Conservation (phyloP, 257 asterid species). For the Ophiorrhiza pumila region DNA sequence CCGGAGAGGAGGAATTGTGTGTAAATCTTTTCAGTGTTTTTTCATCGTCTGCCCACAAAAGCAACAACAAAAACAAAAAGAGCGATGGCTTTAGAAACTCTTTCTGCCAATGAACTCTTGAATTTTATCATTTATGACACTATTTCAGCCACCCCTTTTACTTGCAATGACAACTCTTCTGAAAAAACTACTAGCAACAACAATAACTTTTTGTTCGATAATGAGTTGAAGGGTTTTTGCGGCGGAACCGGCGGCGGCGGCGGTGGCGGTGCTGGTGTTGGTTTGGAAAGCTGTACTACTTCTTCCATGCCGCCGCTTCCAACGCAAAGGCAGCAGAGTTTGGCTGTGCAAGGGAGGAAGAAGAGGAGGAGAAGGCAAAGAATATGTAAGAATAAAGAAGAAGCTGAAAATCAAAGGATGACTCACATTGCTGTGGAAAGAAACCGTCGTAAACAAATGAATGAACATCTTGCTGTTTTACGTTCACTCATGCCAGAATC, state of each 20-base stretch:
- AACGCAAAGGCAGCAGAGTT: constrained; percentile 12
- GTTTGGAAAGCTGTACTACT: constrained; percentile 19
- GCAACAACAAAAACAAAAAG: constrained; percentile 17
- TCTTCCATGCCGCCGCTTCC: constrained; percentile 25
- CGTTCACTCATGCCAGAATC: constrained; percentile 97
- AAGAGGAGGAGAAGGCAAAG: constrained; percentile 72
- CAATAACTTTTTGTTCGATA: constrained; percentile 1
- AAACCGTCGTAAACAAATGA: constrained; percentile 88
- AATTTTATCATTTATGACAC: constrained; percentile 74
- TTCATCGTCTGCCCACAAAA: constrained; percentile 29
- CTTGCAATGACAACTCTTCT: constrained; percentile 28
- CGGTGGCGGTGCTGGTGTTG: neutral
- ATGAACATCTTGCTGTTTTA: constrained; percentile 81
- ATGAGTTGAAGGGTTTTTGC: neutral
- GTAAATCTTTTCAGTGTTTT: constrained; percentile 6
- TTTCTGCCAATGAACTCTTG: constrained; percentile 64
- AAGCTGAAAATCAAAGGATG: constrained; percentile 92
- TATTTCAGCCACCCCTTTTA: constrained; percentile 35
- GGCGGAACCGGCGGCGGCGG: fast-evolving
- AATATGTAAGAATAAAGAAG: constrained; percentile 79
- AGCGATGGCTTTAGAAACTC: constrained; percentile 73
- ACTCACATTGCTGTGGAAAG: constrained; percentile 98
- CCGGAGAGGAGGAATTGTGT: constrained; percentile 6
- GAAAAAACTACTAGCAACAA: neutral
- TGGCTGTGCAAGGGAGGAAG: constrained; percentile 48